Evolutionary conservation across 768 basidiomycete species (phyloP), one percentile per base, ranked within the genome.

Genomic region (Fomitopsis pulvina): DNA sequence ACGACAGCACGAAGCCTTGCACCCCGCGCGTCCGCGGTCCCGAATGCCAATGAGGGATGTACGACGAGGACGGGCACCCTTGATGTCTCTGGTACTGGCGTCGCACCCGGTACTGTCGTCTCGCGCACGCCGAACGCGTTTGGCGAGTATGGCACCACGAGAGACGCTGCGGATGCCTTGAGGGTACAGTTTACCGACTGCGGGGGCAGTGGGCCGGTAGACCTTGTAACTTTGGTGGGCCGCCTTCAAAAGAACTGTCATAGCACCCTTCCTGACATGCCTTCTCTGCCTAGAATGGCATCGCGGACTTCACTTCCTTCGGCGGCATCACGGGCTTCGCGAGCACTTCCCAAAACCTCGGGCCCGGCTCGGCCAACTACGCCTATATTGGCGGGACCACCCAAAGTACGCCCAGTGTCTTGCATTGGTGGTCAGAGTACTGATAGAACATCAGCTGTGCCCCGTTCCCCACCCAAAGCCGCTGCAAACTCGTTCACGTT

Each of bases 71-170:
- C 32, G 3, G 55, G 55, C 28, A 38, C 47, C 21, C 25, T 57
- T 28, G 42, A 37, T 30, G 54, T 55, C 50, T 22, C 50, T 14
- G 52, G 48, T 2, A 9, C 38, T 16, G 44, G 18, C 30, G 32
- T 32, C 26, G 6, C 28, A 16, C 26, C 39, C 16, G 25, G 46
- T 26, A 52, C 55, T 26, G 56, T 50, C 44, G 38, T 60, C 20
- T 24, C 43, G 38, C 18, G 21, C 18, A 20, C 26, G 9, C 41
- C 48, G 7, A 61, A 61, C 54, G 29, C 29, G 22, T 61, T 50
- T 34, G 60, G 60, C 16, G 57, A 61, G 52, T 61, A 55, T 40
- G 45, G 39, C 2, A 45, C 55, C 50, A 61, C 60, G 2, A 47
- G 53, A n/a, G 47, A 49, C 37, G 21, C 44, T 6, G 26, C 26